Evolutionary conservation across 192 early-diverging fungal species (phyloP).

Genomic region (Phycomyces nitens): DNA sequence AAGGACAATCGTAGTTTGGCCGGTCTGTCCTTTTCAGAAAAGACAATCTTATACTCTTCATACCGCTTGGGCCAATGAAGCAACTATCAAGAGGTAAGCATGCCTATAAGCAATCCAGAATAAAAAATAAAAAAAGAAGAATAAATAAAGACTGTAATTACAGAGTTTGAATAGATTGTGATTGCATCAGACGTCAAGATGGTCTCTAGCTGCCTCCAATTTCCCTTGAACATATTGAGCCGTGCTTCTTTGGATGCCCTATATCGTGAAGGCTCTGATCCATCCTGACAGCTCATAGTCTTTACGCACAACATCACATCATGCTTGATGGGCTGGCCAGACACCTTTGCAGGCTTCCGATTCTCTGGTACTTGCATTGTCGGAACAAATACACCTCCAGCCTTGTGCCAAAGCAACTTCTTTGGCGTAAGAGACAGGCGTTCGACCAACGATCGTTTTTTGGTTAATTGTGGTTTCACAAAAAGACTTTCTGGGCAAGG

Average conservation of each 20-base stretch:
- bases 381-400: constrained; percentile 14
- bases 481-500: not conserved
- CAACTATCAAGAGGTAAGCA: constrained; percentile 6
- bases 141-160: not conserved
- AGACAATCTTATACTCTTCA: not conserved
- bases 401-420: constrained; percentile 17
- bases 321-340: constrained; percentile 2
- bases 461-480: not conserved
- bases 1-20: constrained; percentile 5
- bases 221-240: constrained; percentile 1
- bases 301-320: constrained; percentile 10
- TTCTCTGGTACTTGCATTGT: not conserved
- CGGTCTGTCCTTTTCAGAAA: not conserved
- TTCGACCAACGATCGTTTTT: not conserved
- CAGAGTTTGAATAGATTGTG: constrained; percentile 3
- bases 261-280: constrained; percentile 9
- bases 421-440: not conserved
- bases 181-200: constrained; percentile 3
- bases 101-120: not conserved
- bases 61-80: constrained; percentile 14
- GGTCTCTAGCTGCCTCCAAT: constrained; percentile 16
- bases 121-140: not conserved
- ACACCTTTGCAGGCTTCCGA: not conserved
- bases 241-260: constrained; percentile 1
- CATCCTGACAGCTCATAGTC: not conserved